Evolutionary conservation across 2,329 filamentous ascomycete genomes (phyloP).

Genomic region (Penicillium aurantiogriseum): DNA sequence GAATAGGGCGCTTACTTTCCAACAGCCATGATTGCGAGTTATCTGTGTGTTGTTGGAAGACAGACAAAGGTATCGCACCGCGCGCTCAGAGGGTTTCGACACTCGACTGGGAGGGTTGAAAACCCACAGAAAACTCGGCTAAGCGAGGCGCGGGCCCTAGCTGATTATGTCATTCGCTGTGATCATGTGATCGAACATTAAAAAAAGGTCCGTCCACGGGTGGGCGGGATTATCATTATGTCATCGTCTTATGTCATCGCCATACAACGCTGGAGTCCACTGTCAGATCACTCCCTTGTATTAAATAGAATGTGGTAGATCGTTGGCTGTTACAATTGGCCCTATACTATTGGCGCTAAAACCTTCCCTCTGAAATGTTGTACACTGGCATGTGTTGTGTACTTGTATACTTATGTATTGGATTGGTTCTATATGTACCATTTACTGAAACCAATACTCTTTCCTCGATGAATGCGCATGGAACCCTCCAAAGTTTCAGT

Average conservation of each 20-base stretch:
- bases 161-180: constrained; percentile 30
- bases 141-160: constrained; percentile 45
- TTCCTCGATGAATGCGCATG: not conserved
- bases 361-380: not conserved
- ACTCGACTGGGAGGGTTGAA: constrained; percentile 37
- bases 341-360: not conserved
- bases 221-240: not conserved
- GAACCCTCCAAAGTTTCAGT: not conserved
- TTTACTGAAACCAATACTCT: not conserved
- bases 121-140: constrained; percentile 49
- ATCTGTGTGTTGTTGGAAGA: constrained; percentile 42
- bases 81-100: constrained; percentile 41
- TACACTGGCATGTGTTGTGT: not conserved
- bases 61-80: constrained; percentile 44
- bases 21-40: constrained; percentile 75
- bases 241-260: not conserved
- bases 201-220: not conserved
- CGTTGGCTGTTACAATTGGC: not conserved
- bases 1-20: constrained; percentile 59
- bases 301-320: not conserved
- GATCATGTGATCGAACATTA: constrained; percentile 22
- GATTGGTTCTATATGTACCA: not conserved
- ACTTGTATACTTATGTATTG: not conserved
- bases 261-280: not conserved
- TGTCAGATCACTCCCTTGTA: not conserved